Base-by-base conservation (phyloP, 257 asterid species). In the Forsythia viridissima region DNA sequence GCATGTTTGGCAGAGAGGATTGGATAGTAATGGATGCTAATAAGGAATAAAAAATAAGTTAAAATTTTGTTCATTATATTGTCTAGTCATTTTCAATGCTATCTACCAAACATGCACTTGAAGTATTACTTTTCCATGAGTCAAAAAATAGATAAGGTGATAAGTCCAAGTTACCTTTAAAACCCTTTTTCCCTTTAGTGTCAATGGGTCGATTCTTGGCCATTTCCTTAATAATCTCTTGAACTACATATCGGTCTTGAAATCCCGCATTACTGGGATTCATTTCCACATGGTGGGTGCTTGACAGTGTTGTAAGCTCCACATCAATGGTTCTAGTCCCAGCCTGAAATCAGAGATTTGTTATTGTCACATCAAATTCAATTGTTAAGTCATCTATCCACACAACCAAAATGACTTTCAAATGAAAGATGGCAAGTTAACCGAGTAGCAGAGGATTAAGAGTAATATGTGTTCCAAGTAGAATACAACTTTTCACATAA, bases 221-320 rank as follows among this genome's bases (percentile, higher is more conserved):
- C 98, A 96, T 96, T 83, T 93, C 98, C 85, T 96, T 93, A 72
- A 96, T 96, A 46, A 96, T 85, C 91, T 96, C 98, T 85, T 96
- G 98, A 86, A 96, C 99, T 73, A 96, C 97, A 78, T 96, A 93
- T 34, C 97, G 82, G 82, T 96, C 99, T 81, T 88, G 97, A 89
- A 95, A 95, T 78, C 98, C 98, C 38, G 98, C 98, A 86, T 93
- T 95, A 71, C 97, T 88, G 11, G 99, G 99, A 88, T 84, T 96
- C 89, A 96, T 76, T 84, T 96, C 99, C 73, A 96, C 95, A 77
- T 96, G 99, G 86, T 93, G 90, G 0, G 94, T 81, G 90, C 98
- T 88, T 39, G 94, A 90, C 66, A 93, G 70, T 21, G 96, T 92
- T 70, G 99, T 96, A 82, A 96, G 92, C 88, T 96, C 99, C 44